A percentile compares a stretch with the other conserved stretches of the same genome.
phyloP scores from a whole-genome alignment of 2,329 filamentous ascomycete genomes.

The Juglanconis sp. region DNA sequence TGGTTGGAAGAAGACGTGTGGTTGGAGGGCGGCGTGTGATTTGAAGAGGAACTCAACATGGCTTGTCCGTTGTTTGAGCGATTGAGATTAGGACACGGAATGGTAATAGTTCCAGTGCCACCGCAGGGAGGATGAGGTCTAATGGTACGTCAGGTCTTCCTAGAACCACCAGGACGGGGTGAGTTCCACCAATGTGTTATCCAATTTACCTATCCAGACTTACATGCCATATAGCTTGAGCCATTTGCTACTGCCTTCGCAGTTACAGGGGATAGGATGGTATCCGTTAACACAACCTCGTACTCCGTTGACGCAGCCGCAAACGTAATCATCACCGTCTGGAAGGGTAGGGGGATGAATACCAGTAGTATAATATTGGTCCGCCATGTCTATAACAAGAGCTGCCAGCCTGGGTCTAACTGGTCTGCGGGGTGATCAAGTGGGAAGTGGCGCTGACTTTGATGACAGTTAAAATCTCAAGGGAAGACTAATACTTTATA shows the following conservation, averaged over 20 bases:
- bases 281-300: conserved; percentile 19
- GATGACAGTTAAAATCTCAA: neutral
- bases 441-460: neutral
- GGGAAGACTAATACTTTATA: neutral
- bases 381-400: conserved; percentile 2
- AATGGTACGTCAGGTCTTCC: neutral
- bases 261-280: conserved; percentile 9
- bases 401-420: too few relatives aligned
- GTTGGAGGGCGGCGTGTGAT: neutral
- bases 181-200: neutral
- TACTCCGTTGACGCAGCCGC: conserved; percentile 18
- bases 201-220: conserved; percentile 1
- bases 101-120: neutral
- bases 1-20: neutral
- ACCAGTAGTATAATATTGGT: conserved; percentile 6
- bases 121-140: neutral
- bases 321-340: conserved; percentile 16
- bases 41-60: neutral
- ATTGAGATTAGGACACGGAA: neutral
- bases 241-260: conserved; percentile 1
- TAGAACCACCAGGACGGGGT: neutral
- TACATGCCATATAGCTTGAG: conserved; percentile 7
- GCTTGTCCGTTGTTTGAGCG: neutral
- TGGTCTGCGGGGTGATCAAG: neutral
- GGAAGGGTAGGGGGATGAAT: conserved; percentile 9